A percentile compares a stretch with the other conserved stretches of the same genome.
Evolutionary conservation across 2,329 filamentous ascomycete species (phyloP).

Genomic region (Fusarium sp.): DNA sequence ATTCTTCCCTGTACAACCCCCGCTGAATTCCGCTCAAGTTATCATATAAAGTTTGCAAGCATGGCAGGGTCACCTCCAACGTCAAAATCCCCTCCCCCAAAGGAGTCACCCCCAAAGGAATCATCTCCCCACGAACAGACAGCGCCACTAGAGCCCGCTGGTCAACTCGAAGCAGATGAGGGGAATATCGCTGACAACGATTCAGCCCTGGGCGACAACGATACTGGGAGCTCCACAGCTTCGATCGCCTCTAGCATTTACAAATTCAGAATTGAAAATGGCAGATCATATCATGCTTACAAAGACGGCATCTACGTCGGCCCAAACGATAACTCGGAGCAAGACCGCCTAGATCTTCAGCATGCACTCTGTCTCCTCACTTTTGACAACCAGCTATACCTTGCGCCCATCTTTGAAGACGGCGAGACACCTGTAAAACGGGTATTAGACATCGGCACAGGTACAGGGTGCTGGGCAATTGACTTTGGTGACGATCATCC

Average conservation of each 20-base stretch:
- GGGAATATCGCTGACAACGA: background rate
- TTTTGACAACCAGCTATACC: conserved; percentile 36
- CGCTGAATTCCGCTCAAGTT: background rate
- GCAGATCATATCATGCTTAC: conserved; percentile 41
- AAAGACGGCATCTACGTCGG: conserved; percentile 33
- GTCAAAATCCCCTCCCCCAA: background rate
- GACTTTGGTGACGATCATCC: conserved; percentile 38
- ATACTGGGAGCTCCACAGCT: conserved; percentile 18
- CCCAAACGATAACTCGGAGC: conserved; percentile 17
- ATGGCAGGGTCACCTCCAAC: background rate
- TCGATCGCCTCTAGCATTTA: conserved; percentile 32
- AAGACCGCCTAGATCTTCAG: conserved; percentile 33
- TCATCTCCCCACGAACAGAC: background rate
- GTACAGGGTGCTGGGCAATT: conserved; percentile 41
- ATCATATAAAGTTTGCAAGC: background rate
- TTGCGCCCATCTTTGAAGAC: conserved; percentile 18
- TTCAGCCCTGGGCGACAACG: background rate
- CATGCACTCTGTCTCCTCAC: conserved; percentile 39
- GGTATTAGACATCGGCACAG: conserved; percentile 40
- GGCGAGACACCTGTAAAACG: background rate
- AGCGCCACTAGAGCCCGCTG: background rate
- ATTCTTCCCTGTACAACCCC: background rate
- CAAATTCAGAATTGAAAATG: conserved; percentile 38
- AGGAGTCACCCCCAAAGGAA: background rate
- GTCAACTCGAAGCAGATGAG: conserved; percentile 9